Percentiles rank a stretch among this genome's conserved stretches.
Conservation (phyloP, 2,329 filamentous ascomycete species). For the Aureobasidium leucospermi region DNA sequence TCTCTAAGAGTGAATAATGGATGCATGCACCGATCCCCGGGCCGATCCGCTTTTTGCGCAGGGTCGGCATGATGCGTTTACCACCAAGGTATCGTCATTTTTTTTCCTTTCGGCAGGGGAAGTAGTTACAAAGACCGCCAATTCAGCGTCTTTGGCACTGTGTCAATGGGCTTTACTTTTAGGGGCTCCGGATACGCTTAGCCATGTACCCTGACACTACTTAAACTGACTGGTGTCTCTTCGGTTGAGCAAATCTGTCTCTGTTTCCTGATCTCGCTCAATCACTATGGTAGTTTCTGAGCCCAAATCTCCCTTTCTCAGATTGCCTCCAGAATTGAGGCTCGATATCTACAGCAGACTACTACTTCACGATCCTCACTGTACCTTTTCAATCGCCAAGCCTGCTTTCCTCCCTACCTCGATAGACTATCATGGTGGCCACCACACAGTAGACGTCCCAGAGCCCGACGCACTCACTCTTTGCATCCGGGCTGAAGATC, state of each 20-base stretch:
- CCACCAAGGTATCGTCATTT: constrained; percentile 5
- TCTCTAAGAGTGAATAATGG: no score
- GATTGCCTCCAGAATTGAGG: constrained; percentile 39
- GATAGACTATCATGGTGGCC: constrained; percentile 31
- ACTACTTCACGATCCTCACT: constrained; percentile 30
- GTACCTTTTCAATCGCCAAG: constrained; percentile 19
- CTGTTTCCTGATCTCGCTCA: not conserved
- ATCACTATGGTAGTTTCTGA: not conserved
- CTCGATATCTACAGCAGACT: constrained; percentile 41
- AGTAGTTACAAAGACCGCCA: not conserved
- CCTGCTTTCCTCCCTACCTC: constrained; percentile 25
- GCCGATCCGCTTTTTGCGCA: not conserved
- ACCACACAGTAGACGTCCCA: constrained; percentile 21
- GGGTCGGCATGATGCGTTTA: not conserved
- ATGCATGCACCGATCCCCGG: not conserved
- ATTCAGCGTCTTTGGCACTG: not conserved
- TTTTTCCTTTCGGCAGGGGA: constrained; percentile 2
- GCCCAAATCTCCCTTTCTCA: constrained; percentile 30
- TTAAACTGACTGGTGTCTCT: not conserved
- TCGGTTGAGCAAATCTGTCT: not conserved
- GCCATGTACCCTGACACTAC: not conserved
- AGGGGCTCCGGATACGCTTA: not conserved
- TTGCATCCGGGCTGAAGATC: constrained; percentile 38
- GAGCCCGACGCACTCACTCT: constrained; percentile 28
- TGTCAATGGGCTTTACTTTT: not conserved